These are phyloP conservation scores for Bryoerythrophyllum caledonicum DNA, from an alignment of 225 moss, liverwort and hornwort genomes.

Conservation along the genomic window DNA sequence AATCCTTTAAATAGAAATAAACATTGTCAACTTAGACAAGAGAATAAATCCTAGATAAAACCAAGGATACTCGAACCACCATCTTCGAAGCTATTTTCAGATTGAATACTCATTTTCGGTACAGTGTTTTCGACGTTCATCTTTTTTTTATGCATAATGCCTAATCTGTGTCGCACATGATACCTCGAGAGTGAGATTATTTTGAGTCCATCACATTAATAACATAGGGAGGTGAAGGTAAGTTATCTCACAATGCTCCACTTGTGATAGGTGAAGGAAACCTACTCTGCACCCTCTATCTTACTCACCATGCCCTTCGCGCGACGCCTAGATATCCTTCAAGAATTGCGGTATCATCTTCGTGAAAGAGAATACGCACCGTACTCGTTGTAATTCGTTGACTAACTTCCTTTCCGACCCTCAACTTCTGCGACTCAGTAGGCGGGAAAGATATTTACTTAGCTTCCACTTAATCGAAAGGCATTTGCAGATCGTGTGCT, in stretches of 20 bases:
- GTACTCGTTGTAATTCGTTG: neutral
- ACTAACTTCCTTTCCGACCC: constrained; percentile 2
- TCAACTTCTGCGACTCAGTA: neutral
- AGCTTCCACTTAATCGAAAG: neutral
- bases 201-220: neutral
- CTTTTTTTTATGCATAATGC: neutral
- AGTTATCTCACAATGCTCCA: neutral
- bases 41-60: neutral
- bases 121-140: neutral
- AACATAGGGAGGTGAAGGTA: neutral
- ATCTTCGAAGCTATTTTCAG: neutral
- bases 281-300: neutral
- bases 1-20: neutral
- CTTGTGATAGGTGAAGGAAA: neutral
- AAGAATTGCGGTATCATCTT: neutral
- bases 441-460: neutral
- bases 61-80: neutral
- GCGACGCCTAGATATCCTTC: neutral
- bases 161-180: neutral
- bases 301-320: constrained; percentile 5
- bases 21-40: neutral
- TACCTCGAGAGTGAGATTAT: neutral
- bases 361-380: neutral
- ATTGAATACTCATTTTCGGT: neutral
- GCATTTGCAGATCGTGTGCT: neutral